Evolutionary conservation across 345 rosid species (phyloP).

Genomic region (Populus simonii): DNA sequence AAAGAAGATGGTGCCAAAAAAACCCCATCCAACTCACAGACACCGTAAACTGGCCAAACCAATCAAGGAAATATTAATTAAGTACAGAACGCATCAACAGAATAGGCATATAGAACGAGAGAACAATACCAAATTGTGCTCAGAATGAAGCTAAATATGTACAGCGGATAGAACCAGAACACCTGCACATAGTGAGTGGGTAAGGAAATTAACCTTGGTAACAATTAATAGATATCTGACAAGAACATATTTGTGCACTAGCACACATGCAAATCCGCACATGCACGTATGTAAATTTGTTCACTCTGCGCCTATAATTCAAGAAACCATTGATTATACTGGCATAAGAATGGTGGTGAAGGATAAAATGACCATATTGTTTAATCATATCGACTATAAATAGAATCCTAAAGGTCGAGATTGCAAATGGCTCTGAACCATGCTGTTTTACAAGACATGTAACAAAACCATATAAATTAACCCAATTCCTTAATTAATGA

Average conservation of each 20-base stretch:
- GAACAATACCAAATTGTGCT: constrained; percentile 70
- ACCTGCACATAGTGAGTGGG: constrained; percentile 47
- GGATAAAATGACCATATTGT: too few relatives aligned
- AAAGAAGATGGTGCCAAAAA: too few relatives aligned
- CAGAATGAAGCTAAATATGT: constrained; percentile 75
- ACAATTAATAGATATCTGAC: neutral
- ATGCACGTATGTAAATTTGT: too few relatives aligned
- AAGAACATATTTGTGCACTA: neutral
- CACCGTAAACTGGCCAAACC: neutral
- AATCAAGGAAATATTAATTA: neutral
- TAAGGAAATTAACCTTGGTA: neutral
- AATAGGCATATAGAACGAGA: neutral
- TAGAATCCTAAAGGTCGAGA: too few relatives aligned
- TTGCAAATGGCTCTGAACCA: too few relatives aligned
- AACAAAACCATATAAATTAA: too few relatives aligned
- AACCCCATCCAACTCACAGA: neutral
- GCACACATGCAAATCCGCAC: neutral
- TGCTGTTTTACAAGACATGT: too few relatives aligned
- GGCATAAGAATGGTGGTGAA: too few relatives aligned
- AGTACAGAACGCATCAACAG: neutral
- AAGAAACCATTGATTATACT: too few relatives aligned
- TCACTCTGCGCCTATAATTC: too few relatives aligned
- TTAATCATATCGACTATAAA: too few relatives aligned
- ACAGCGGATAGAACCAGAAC: constrained; percentile 93
- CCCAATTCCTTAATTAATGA: too few relatives aligned